phyloP scores from a whole-genome alignment of 257 asterid genomes.

The Primulina eburnea region DNA sequence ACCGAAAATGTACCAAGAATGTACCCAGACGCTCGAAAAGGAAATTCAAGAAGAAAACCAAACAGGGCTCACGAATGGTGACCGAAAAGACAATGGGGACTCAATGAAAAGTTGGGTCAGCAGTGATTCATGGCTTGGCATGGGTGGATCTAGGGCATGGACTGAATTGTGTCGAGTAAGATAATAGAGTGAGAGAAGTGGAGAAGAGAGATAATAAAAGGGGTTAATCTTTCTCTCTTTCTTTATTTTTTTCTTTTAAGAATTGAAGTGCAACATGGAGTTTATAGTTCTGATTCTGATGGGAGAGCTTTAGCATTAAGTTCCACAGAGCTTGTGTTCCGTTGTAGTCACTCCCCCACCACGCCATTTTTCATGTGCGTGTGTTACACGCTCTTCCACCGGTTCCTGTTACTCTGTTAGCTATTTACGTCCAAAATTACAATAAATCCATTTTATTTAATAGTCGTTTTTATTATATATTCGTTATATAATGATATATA shows the following conservation, averaged over 20 bases:
- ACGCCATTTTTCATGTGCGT: slow-evolving; percentile 35
- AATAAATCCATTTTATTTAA: no score
- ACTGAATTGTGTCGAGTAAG: slow-evolving; percentile 23
- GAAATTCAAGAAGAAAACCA: slow-evolving; percentile 29
- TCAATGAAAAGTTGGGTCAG: slow-evolving; percentile 25
- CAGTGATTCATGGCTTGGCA: slow-evolving; percentile 28
- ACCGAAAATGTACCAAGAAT: slow-evolving; percentile 2
- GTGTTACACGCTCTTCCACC: background rate
- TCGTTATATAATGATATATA: no score
- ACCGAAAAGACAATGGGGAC: slow-evolving; percentile 30
- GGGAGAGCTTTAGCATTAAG: slow-evolving; percentile 25
- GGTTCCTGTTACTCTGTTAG: no score
- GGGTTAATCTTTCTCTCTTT: slow-evolving; percentile 27
- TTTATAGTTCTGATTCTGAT: slow-evolving; percentile 23
- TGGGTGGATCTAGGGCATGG: slow-evolving; percentile 78
- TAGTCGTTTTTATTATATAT: no score
- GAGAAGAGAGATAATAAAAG: slow-evolving; percentile 4
- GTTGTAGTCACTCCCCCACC: slow-evolving; percentile 38
- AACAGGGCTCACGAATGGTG: slow-evolving; percentile 23
- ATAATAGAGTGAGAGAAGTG: background rate
- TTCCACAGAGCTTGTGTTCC: slow-evolving; percentile 26
- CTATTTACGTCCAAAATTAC: no score
- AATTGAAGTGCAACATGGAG: slow-evolving; percentile 13
- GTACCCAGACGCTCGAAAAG: slow-evolving; percentile 13
- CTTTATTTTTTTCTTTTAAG: slow-evolving; percentile 5